Base-by-base conservation (phyloP, 495 filamentous ascomycete genomes). In the Penicillium cataractarum region DNA sequence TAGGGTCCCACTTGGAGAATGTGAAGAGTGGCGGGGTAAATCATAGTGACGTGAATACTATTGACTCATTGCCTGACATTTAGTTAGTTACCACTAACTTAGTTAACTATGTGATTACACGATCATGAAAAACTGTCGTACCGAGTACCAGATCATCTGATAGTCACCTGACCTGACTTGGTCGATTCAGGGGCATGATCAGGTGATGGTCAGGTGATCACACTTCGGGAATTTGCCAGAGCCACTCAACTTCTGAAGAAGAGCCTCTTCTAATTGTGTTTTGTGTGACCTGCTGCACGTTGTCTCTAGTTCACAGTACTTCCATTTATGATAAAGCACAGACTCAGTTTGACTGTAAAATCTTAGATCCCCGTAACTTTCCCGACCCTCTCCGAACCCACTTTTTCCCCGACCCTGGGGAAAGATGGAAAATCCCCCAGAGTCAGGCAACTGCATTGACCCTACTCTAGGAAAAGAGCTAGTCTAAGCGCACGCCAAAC, bases 401-500 rank as follows among this genome's bases (percentile, higher is more conserved):
- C 42, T 46, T 46, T 50, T 50, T n/a, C 24, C 46, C 46, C 22
- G 44, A 48, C 44, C 17, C 29, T 44, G 22, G 55, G 31, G 44
- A 22, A 33, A 24, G 4, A 31, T 31, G 29, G 29, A 3, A n/a
- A 31, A 61, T 55, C 21, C 33, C 13, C 49, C 19, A 29, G 27
- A 8, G 53, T 33, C 61, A 58, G 58, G 58, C 44, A 65, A 53
- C 24, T 15, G 12, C 2, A n/a, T 54, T 39, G n/a, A n/a, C n/a
- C n/a, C n/a, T n/a, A n/a, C n/a, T n/a, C n/a, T n/a, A n/a, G n/a
- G n/a, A n/a, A n/a, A n/a, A n/a, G n/a, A n/a, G n/a, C 24, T 9
- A 33, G 59, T 13, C 58, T 51, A 52, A 59, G 55, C 60, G 58
- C 32, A 21, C 58, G 49, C 55, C 31, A 39, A 64, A 32, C 21